Evolutionary conservation across 2,329 filamentous ascomycete genomes (phyloP), one percentile per base, ranked within the genome.

Genomic region (Phialophora tarda): DNA sequence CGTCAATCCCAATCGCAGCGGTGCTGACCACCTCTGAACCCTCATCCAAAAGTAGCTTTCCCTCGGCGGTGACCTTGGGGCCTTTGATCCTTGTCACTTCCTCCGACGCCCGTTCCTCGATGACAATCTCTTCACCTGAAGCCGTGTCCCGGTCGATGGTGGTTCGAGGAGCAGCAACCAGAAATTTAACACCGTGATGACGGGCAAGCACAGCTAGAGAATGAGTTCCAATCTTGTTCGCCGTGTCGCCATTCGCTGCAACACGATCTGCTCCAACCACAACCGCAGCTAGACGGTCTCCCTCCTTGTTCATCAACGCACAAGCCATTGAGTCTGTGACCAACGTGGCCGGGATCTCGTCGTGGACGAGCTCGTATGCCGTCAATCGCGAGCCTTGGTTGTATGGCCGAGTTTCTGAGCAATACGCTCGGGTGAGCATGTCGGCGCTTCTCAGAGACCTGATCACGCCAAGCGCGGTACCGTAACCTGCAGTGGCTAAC

Each of bases 161-260:
- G 1, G 95, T 99, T 6, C 93, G 91, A 0, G 95, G 95, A 0
- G 95, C 95, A 0, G 95, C 95, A 32, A 99, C 93, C 10, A 99
- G 85, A 76, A 99, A 99, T 78, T 94, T 96, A 74, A 98, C 85
- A 21, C 91, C 91, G 74, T 99, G 95, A 74, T 93, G 84, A 71
- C 86, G 89, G 24, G 95, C 95, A 32, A 97, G 84, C n/a, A 98
- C 93, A 3, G 95, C 93, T 3, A 99, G 85, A 62, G 89, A 86
- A 77, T 99, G 98, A 0, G 95, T 99, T 59, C 95, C 95, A 68
- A 99, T 96, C 82, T 99, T 99, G 82, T 99, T 99, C 63, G 95
- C 95, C 0, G 95, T 98, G 80, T 99, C 95, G 32, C 95, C 95
- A 74, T 99, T 99, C 59, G 93, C 91, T 34, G 94, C 95, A 14